These are phyloP conservation scores for Chaetomium sp. DNA, from an alignment of 2,329 filamentous ascomycete species.

Conservation along the genomic window DNA sequence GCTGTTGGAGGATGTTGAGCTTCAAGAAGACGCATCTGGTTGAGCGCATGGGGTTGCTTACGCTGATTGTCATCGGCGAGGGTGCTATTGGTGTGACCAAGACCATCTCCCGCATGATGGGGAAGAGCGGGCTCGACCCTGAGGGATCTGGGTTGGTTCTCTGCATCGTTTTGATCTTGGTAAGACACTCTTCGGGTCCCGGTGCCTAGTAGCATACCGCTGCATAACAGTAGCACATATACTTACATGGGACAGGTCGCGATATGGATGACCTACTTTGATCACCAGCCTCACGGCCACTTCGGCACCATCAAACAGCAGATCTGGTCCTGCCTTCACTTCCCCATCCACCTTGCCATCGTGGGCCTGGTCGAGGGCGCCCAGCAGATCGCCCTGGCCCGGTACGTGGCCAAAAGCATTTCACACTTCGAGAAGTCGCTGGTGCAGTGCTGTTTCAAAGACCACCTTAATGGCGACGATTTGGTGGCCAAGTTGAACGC, in stretches of 20 bases:
- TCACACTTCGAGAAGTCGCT: slow-evolving; percentile 17
- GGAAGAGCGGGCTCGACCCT: slow-evolving; percentile 27
- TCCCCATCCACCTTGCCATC: slow-evolving; percentile 30
- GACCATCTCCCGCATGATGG: slow-evolving; percentile 30
- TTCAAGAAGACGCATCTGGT: slow-evolving; percentile 32
- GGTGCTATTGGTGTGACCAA: slow-evolving; percentile 30
- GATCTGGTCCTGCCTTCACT: slow-evolving; percentile 29
- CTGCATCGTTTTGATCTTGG: slow-evolving; percentile 29
- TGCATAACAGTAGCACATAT: neutral
- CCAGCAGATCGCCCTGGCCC: slow-evolving; percentile 28
- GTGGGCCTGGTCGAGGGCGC: slow-evolving; percentile 29
- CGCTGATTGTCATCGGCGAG: slow-evolving; percentile 31
- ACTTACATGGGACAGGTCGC: slow-evolving; percentile 12
- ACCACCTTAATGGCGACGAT: slow-evolving; percentile 26
- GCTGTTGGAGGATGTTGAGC: slow-evolving; percentile 29
- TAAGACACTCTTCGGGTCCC: neutral
- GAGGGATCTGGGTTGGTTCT: slow-evolving; percentile 24
- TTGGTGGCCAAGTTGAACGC: slow-evolving; percentile 13
- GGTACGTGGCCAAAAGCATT: slow-evolving; percentile 19
- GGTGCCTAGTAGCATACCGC: neutral
- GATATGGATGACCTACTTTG: slow-evolving; percentile 31
- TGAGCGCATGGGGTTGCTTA: slow-evolving; percentile 30
- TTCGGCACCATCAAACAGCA: slow-evolving; percentile 31
- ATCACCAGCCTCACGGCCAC: slow-evolving; percentile 30
- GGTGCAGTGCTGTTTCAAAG: slow-evolving; percentile 24